Evolutionary conservation across 257 asterid genomes (phyloP), one percentile per base, ranked within the genome.

Genomic region (Scutellaria barbata): DNA sequence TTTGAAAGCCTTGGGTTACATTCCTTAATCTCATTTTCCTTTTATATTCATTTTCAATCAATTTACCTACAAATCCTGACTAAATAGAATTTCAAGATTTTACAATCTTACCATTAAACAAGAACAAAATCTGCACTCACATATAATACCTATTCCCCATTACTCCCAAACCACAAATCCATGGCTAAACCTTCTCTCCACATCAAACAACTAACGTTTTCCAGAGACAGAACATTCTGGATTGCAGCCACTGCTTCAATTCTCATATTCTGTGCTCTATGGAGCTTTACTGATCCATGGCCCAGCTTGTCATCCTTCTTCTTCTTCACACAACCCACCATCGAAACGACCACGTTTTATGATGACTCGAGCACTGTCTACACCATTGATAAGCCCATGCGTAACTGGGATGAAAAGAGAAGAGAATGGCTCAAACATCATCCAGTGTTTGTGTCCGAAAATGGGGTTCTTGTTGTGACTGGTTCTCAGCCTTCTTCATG

Each of bases 401-500:
- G 13, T 7, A 75, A 81, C 0, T 92, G 97, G 98, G 93, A 92
- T 47, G 69, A 74, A 10, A 92, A 90, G 80, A 73, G 96, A 65
- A 66, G 42, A 5, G 73, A 78, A 6, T 92, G 98, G 98, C 61
- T 88, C 12, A 77, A 75, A 39, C 81, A 69, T 37, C 95, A 82
- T 39, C 88, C 85, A 0, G 10, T 73, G 2, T 83, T 86, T 10
- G 59, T 43, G 10, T 11, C 75, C 0, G 71, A 73, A 7, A 71
- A 69, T 12, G 82, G 88, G 0, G 76, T 92, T 16, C 86, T 90
- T 0, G 81, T 92, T 75, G 79, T 92, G 45, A 85, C 90, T 0
- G 98, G 97, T 0, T 92, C 98, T 14, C 96, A 90, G 75, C 86
- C 95, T 3, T 66, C 82, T 1, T 76, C 94, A 0, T 92, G 97